These are phyloP conservation scores for Saccharomycopsis malanga DNA, from an alignment of 805 yeast genomes.

Conservation along the genomic window DNA sequence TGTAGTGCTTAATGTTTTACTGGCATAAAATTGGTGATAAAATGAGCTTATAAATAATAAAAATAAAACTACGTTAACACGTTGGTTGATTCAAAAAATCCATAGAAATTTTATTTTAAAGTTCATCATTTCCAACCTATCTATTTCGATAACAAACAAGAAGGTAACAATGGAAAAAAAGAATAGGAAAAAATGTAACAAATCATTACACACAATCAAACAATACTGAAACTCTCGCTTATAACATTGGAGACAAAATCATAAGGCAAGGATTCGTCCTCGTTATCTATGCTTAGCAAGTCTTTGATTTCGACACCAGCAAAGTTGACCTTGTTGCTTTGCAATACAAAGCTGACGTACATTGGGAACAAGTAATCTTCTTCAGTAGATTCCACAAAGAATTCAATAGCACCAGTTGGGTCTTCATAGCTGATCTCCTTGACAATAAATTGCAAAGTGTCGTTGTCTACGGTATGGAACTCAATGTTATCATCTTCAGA, in stretches of 20 bases:
- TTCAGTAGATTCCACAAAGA: slow-evolving; percentile 61
- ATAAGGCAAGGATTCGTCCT: slow-evolving; percentile 54
- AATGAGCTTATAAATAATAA: no score
- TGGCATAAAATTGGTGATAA: no score
- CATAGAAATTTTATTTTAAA: no score
- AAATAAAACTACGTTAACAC: no score
- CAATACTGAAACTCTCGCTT: slow-evolving; percentile 54
- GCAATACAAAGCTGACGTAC: slow-evolving; percentile 53
- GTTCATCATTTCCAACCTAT: no score
- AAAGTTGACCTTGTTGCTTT: slow-evolving; percentile 44
- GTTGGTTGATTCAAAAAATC: no score
- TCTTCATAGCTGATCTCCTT: slow-evolving; percentile 45
- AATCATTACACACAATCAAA: no score
- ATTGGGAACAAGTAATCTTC: slow-evolving; percentile 91
- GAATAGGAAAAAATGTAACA: no score
- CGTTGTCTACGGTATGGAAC: slow-evolving; percentile 57
- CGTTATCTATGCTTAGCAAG: slow-evolving; percentile 43
- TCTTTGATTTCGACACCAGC: slow-evolving; percentile 61
- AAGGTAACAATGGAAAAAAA: no score
- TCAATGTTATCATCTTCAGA: slow-evolving; percentile 46
- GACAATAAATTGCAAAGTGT: slow-evolving; percentile 63
- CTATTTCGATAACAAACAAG: no score
- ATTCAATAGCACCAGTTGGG: slow-evolving; percentile 69
- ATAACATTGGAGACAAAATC: slow-evolving; percentile 52
- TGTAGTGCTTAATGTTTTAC: no score